phyloP scores from a whole-genome alignment of 768 basidiomycete species.

The Jaapia argillacea region DNA sequence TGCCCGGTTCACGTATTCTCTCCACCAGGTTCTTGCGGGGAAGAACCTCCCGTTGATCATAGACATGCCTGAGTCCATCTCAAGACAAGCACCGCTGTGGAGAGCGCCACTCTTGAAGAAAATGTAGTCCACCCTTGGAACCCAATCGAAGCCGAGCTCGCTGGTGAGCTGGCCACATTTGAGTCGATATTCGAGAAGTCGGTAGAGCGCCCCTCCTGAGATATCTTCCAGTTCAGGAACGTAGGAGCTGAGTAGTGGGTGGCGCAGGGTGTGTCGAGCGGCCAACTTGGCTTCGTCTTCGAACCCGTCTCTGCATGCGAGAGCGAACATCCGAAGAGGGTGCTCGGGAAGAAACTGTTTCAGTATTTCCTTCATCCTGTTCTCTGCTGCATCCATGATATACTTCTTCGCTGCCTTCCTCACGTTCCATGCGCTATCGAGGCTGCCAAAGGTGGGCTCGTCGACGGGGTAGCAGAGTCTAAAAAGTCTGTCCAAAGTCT shows the following conservation, averaged over 20 bases:
- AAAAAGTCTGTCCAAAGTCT: conserved; percentile 31
- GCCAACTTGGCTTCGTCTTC: conserved; percentile 12
- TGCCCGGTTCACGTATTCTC: neutral
- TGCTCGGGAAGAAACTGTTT: conserved; percentile 16
- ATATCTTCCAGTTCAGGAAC: neutral
- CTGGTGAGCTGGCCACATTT: neutral
- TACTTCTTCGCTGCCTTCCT: conserved; percentile 39
- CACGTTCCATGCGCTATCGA: conserved; percentile 31
- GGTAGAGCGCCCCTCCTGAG: neutral
- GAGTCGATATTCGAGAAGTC: neutral
- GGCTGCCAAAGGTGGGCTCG: conserved; percentile 22
- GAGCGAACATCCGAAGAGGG: conserved; percentile 32
- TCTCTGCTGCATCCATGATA: conserved; percentile 36
- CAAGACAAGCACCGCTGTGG: neutral
- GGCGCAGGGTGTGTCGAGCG: conserved; percentile 2
- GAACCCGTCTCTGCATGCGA: conserved; percentile 31
- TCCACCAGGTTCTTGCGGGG: neutral
- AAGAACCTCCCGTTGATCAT: neutral
- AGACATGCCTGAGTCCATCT: neutral
- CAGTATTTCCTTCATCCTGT: conserved; percentile 19
- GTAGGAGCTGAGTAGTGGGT: neutral
- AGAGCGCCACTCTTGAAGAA: neutral
- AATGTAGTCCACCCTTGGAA: neutral
- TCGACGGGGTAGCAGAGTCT: conserved; percentile 37
- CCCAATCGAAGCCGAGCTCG: neutral